Percentiles rank a stretch among this genome's conserved stretches.
Evolutionary conservation across 352 stramenopile genomes (phyloP).

Genomic region (Globisporangium cylindrosporum): DNA sequence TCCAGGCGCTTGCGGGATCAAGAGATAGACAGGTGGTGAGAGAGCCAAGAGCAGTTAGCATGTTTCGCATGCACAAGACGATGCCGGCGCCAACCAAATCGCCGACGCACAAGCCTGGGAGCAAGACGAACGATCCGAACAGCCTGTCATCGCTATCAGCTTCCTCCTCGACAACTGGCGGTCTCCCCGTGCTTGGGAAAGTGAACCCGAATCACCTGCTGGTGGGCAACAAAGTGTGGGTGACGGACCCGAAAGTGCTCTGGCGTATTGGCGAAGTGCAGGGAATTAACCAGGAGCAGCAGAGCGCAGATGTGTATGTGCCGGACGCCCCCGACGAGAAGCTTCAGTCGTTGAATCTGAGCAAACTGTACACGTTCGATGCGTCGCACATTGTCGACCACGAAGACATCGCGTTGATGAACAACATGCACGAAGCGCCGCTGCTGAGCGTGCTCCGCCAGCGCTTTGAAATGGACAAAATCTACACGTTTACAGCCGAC

Average conservation of each 20-base stretch:
- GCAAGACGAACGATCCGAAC: slow-evolving; percentile 15
- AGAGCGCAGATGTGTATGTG: slow-evolving; percentile 56
- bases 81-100: slow-evolving; percentile 15
- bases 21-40: not conserved
- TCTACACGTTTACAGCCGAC: slow-evolving; percentile 87
- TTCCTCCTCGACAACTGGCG: not conserved
- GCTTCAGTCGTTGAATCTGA: slow-evolving; percentile 44
- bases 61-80: slow-evolving; percentile 18
- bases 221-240: slow-evolving; percentile 67
- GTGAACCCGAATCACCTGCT: slow-evolving; percentile 50
- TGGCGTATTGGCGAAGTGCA: slow-evolving; percentile 82
- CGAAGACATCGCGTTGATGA: slow-evolving; percentile 85
- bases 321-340: slow-evolving; percentile 60
- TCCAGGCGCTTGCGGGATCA: not conserved
- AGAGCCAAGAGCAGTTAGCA: not conserved
- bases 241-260: slow-evolving; percentile 67
- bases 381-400: slow-evolving; percentile 83
- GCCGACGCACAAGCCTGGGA: slow-evolving; percentile 6
- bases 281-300: slow-evolving; percentile 36
- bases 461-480: slow-evolving; percentile 76
- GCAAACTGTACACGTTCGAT: slow-evolving; percentile 77
- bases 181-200: slow-evolving; percentile 34
- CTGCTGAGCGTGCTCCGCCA: slow-evolving; percentile 77
- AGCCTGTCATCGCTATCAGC: not conserved
- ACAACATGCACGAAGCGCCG: slow-evolving; percentile 88